Conservation (phyloP, 2,329 filamentous ascomycete genomes). For the Emmonsia crescens region DNA sequence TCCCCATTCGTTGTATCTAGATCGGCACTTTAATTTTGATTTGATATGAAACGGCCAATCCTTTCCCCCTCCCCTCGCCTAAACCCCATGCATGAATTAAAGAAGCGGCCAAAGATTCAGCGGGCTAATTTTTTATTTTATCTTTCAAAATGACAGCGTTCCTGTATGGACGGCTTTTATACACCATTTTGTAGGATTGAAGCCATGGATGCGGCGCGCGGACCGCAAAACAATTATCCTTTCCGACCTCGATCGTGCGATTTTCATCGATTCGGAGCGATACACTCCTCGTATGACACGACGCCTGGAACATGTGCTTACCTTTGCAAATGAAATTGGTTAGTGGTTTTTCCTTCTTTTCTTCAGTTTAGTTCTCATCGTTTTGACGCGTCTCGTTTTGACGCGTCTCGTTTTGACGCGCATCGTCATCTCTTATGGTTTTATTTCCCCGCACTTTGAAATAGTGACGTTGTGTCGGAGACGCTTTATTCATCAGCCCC, state of each 20-base stretch:
- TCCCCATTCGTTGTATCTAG: not conserved
- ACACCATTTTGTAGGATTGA: conserved; percentile 36
- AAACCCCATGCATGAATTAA: not conserved
- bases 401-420: conserved; percentile 9
- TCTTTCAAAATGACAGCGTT: conserved; percentile 25
- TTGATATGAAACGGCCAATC: not conserved
- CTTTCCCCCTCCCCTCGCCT: not conserved
- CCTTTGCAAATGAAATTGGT: conserved; percentile 28
- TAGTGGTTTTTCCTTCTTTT: conserved; percentile 8
- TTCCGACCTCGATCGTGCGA: conserved; percentile 40
- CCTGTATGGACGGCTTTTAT: conserved; percentile 54
- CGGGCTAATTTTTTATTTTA: not conserved
- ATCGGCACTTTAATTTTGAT: not conserved
- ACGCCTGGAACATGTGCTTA: conserved; percentile 30
- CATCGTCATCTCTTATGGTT: not conserved
- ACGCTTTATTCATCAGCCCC: not conserved
- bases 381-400: conserved; percentile 11
- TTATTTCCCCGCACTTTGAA: not conserved
- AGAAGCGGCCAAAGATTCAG: not conserved
- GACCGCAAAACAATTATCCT: conserved; percentile 37
- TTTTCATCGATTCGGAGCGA: conserved; percentile 39
- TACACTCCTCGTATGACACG: conserved; percentile 34
- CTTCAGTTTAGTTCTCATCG: not conserved
- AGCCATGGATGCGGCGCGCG: conserved; percentile 38
- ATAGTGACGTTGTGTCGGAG: not conserved